Base-by-base conservation (phyloP, 768 basidiomycete species). In the Boletus fagicola region DNA sequence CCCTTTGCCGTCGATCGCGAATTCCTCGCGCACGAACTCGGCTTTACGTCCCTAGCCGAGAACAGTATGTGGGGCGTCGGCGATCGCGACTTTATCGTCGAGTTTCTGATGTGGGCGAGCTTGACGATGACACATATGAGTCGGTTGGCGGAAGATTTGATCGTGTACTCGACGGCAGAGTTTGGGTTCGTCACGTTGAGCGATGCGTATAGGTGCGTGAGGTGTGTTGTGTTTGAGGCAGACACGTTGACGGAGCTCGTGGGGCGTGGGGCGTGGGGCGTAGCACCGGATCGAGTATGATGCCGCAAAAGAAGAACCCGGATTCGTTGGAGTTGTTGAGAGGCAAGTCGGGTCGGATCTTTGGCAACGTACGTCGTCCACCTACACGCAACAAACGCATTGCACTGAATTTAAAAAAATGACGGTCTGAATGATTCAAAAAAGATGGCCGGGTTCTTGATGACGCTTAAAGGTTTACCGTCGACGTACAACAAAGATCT, bases 401-500 rank as follows among this genome's bases (percentile, higher is more conserved):
- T 24, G 18, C 11, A n/a, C 46, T 47, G 18, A 24, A 36, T n/a
- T n/a, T n/a, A 15, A 16, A 35, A 35, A 44, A 24, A n/a, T n/a
- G 46, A n/a, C n/a, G 8, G 6, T 12, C 28, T 11, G 46, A 5
- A 46, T n/a, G 45, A 28, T 30, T 6, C n/a, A n/a, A 11, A 46
- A 46, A n/a, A 51, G 89, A 96, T 98, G 91, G 84, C 96, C 13
- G 97, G 97, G 2, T 97, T 98, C 76, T 77, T 98, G 76, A 94
- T 98, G 90, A 95, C 94, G 1, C 78, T 96, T 65, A 99, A 99
- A 69, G 97, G 97, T 31, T 77, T 98, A 45, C 97, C 97, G 15
- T 97, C 96, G 20, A 99, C 97, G 10, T 99, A 99, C 77, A 98
- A 99, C 80, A 99, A 99, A 73, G 97, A 99, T 75, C 77, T 99